Evolutionary conservation across 73 alveolate genomes (phyloP).

Genomic region (Breviolum minutum): DNA sequence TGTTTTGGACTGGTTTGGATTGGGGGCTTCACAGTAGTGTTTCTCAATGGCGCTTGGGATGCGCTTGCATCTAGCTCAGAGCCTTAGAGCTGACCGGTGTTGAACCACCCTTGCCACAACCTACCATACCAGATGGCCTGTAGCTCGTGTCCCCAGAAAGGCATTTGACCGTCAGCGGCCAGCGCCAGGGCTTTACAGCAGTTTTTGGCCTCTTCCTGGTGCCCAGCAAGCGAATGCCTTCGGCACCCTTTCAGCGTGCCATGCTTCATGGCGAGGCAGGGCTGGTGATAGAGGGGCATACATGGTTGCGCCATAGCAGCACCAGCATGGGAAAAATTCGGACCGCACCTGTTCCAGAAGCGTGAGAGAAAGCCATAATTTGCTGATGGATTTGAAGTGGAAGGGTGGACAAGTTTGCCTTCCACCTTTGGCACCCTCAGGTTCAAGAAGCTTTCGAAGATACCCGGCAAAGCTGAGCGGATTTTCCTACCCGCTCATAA

Average conservation of each 20-base stretch:
- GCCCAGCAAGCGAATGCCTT: slow-evolving; percentile 44
- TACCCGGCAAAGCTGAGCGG: neutral
- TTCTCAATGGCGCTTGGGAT: too few relatives aligned
- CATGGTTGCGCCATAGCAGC: neutral
- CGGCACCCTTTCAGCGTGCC: slow-evolving; percentile 48
- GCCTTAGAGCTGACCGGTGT: too few relatives aligned
- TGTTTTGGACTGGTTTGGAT: too few relatives aligned
- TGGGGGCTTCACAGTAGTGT: too few relatives aligned
- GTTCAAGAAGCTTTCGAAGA: slow-evolving; percentile 18
- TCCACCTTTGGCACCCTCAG: neutral
- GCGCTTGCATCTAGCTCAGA: too few relatives aligned
- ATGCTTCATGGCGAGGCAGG: slow-evolving; percentile 56
- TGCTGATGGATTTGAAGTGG: too few relatives aligned
- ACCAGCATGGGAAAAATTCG: too few relatives aligned
- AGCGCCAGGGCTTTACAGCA: slow-evolving; percentile 43
- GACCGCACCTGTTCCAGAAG: too few relatives aligned
- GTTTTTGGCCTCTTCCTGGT: slow-evolving; percentile 48
- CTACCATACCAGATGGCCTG: too few relatives aligned
- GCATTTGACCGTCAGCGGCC: too few relatives aligned
- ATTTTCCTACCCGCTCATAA: neutral
- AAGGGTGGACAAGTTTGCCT: neutral
- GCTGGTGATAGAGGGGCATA: neutral
- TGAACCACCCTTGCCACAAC: too few relatives aligned
- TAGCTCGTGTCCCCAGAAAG: neutral
- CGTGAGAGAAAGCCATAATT: too few relatives aligned